A percentile compares a stretch with the other conserved stretches of the same genome.
phyloP scores from a whole-genome alignment of 768 basidiomycete species.

The Amanita rubescens region DNA sequence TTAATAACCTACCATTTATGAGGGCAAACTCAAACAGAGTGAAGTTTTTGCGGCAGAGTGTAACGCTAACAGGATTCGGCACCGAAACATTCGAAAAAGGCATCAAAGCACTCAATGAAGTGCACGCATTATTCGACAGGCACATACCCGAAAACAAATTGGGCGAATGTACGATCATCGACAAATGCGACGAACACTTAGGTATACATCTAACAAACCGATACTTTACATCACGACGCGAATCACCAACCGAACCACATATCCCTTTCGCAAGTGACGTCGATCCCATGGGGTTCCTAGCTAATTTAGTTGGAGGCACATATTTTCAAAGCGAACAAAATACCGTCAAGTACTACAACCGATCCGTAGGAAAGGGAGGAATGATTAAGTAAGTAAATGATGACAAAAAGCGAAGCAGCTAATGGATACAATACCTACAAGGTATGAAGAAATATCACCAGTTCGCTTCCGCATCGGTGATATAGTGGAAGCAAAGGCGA shows the following conservation, averaged over 20 bases:
- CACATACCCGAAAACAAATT: not conserved
- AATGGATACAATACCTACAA: too few relatives aligned
- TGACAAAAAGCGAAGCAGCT: not conserved
- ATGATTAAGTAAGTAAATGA: not conserved
- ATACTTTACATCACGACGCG: not conserved
- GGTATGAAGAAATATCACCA: not conserved
- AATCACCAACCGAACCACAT: not conserved
- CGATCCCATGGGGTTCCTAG: not conserved
- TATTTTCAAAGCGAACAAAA: not conserved
- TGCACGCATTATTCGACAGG: too few relatives aligned
- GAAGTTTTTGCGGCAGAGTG: conserved; percentile 2
- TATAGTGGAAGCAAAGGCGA: not conserved
- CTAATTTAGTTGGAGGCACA: not conserved
- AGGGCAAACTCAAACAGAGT: not conserved
- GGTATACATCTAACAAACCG: not conserved
- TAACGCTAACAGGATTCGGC: conserved; percentile 6
- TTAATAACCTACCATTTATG: not conserved
- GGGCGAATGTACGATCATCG: not conserved
- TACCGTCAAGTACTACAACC: not conserved
- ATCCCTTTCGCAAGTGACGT: not conserved
- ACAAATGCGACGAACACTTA: not conserved
- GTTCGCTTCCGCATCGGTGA: too few relatives aligned
- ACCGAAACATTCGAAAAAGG: conserved; percentile 2
- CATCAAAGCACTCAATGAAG: not conserved
- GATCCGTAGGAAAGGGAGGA: not conserved